phyloP scores from a whole-genome alignment of 1,139 yeast species.

The Tardiomyces blankii region DNA sequence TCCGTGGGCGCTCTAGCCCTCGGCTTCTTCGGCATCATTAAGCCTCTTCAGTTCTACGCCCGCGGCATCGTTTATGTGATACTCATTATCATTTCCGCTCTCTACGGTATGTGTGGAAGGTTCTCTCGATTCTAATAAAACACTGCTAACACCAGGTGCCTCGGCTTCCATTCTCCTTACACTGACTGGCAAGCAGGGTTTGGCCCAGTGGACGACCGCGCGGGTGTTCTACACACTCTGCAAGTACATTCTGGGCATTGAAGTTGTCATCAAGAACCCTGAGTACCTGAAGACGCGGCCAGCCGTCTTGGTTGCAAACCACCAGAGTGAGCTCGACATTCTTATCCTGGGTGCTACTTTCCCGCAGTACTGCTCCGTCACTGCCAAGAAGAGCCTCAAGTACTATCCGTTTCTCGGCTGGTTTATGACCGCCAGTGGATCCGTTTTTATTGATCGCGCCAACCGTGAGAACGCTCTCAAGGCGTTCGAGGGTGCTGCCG shows the following conservation, averaged over 20 bases:
- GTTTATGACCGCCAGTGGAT: conserved; percentile 88
- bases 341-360: conserved; percentile 69
- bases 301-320: conserved; percentile 79
- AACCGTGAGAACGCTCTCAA: conserved; percentile 64
- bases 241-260: conserved; percentile 54
- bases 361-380: conserved; percentile 84
- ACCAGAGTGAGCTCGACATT: conserved; percentile 79
- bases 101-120: conserved; percentile 18
- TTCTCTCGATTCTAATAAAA: too few relatives aligned
- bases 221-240: conserved; percentile 59
- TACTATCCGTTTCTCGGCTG: conserved; percentile 92
- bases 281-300: conserved; percentile 46
- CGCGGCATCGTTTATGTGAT: conserved; percentile 24
- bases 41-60: conserved; percentile 27
- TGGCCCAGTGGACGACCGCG: conserved; percentile 88
- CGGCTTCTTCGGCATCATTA: conserved; percentile 25
- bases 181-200: conserved; percentile 59
- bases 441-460: conserved; percentile 83
- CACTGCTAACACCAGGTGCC: conserved; percentile 42
- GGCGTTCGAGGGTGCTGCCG: conserved; percentile 61
- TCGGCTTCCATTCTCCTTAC: conserved; percentile 59
- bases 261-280: conserved; percentile 54
- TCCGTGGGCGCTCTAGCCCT: conserved; percentile 17
- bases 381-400: conserved; percentile 78
- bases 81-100: conserved; percentile 20